Evolutionary conservation across 23 red algal genomes (phyloP), one percentile per base, ranked within the genome.

Genomic region (Rhodosorus marinus): DNA sequence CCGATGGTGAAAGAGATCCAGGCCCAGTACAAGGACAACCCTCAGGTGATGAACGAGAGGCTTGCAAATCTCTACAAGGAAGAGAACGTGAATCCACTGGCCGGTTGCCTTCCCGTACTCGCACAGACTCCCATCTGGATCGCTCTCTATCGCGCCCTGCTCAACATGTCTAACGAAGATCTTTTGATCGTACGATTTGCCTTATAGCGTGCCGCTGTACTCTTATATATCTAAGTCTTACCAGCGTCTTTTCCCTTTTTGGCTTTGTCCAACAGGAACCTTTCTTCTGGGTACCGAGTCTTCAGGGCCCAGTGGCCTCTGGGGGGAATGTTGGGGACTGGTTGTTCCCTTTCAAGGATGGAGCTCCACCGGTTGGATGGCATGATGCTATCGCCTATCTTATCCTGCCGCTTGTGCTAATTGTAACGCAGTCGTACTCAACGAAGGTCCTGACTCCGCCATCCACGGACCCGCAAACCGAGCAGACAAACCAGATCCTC

Each of bases 81-180:
- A 33, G 73, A 81, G 42, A 35, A 83, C 15, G 64, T 98, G 29
- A 98, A 98, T 46, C 90, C 90, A 33, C 66, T 98, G n/a, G 79
- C 79, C n/a, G 90, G 90, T 35, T 81, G 72, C 30, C 53, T 98
- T 15, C 90, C 90, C 3, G 90, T 98, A 11, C 51, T 98, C 7
- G 72, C 65, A 24, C 90, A 98, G 54, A 69, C 86, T 8, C 90
- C 90, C 11, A 66, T 98, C 4, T 98, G 80, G 79, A 98, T 98
- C 49, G 80, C 78, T 8, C 58, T 98, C 55, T 98, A 98, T 34
- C 73, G 90, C 15, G 76, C 90, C 17, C 52, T 98, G 54, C 70
- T 98, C 11, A 98, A 98, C 45, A 49, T 98, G 20, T 79, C 90
- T 0, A 25, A 55, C 20, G 81, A 84, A 11, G 69, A 98, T 63